phyloP scores from a whole-genome alignment of 768 basidiomycete genomes.

The Suillus paluster region DNA sequence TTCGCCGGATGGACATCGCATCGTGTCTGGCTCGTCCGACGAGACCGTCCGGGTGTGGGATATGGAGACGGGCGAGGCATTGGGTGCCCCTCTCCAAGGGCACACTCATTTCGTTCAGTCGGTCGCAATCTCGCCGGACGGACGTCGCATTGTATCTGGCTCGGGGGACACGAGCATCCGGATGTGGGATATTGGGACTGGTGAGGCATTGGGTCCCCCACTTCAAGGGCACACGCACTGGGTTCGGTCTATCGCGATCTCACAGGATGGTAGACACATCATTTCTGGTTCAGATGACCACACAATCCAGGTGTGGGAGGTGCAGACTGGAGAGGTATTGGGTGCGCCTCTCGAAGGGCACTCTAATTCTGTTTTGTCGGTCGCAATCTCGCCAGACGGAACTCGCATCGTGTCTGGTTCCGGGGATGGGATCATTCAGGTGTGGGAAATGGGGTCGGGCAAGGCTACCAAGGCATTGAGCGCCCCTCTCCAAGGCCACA shows the following conservation, averaged over 20 bases:
- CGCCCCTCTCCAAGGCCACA: neutral
- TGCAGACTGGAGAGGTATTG: neutral
- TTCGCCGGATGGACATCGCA: neutral
- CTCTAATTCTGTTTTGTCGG: too few relatives aligned
- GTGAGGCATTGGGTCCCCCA: too few relatives aligned
- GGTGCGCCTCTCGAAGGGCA: neutral
- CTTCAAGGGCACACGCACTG: constrained; percentile 1
- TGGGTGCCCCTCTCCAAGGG: neutral
- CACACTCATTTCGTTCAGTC: constrained; percentile 12
- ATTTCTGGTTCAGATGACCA: constrained; percentile 6
- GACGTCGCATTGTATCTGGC: neutral
- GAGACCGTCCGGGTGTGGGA: neutral
- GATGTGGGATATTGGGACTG: neutral
- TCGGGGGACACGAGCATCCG: neutral
- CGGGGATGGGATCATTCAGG: too few relatives aligned
- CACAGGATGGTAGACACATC: constrained; percentile 12
- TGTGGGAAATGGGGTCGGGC: constrained; percentile 8
- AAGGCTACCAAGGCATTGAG: too few relatives aligned
- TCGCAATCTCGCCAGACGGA: constrained; percentile 21
- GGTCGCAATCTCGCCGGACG: constrained; percentile 19
- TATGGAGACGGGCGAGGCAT: too few relatives aligned
- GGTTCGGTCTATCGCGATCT: constrained; percentile 17
- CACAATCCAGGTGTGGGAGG: constrained; percentile 1
- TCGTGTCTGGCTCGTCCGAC: neutral
- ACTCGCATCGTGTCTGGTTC: constrained; percentile 10